Percentiles rank a stretch among this genome's conserved stretches.
Conservation (phyloP, 768 basidiomycete species). For the Boletus edulis region DNA sequence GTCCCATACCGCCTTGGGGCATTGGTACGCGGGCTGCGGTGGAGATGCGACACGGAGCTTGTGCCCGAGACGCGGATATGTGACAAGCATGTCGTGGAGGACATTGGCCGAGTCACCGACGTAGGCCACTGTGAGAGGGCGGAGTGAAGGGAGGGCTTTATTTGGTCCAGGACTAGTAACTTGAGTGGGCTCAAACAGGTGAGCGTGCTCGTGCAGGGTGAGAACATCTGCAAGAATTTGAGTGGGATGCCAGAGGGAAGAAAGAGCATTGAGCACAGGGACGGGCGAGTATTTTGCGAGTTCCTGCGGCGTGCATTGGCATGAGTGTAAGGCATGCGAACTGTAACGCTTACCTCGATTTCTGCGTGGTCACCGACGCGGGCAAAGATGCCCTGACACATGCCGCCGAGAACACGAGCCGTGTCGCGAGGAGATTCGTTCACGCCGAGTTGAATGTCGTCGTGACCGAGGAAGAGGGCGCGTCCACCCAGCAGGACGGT, state of each 20-base stretch:
- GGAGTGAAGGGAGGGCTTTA: constrained; percentile 49
- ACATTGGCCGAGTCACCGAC: constrained; percentile 96
- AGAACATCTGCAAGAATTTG: constrained; percentile 93
- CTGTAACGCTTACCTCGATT: constrained; percentile 67
- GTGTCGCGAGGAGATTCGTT: constrained; percentile 88
- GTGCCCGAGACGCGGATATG: constrained; percentile 89
- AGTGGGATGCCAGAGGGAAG: constrained; percentile 94
- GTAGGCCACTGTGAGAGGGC: constrained; percentile 86
- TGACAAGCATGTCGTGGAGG: constrained; percentile 95
- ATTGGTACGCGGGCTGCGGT: constrained; percentile 53
- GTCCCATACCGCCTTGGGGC: constrained; percentile 74
- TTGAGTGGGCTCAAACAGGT: constrained; percentile 44
- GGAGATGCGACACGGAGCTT: constrained; percentile 84
- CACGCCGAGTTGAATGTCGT: constrained; percentile 95
- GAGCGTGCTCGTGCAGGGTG: constrained; percentile 77
- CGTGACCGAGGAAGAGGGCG: constrained; percentile 83
- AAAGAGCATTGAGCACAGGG: constrained; percentile 95
- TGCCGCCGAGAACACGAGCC: constrained; percentile 84
- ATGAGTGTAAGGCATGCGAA: neutral
- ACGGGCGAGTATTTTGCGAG: constrained; percentile 87
- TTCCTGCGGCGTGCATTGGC: constrained; percentile 52
- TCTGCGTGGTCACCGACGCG: constrained; percentile 92
- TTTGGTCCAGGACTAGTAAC: constrained; percentile 11
- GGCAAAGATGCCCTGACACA: constrained; percentile 97
- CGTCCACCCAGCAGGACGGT: constrained; percentile 78